Percentiles rank a stretch among this genome's conserved stretches.
phyloP scores from a whole-genome alignment of 192 early-diverging fungal genomes.

The Powellomyces hirtus region DNA sequence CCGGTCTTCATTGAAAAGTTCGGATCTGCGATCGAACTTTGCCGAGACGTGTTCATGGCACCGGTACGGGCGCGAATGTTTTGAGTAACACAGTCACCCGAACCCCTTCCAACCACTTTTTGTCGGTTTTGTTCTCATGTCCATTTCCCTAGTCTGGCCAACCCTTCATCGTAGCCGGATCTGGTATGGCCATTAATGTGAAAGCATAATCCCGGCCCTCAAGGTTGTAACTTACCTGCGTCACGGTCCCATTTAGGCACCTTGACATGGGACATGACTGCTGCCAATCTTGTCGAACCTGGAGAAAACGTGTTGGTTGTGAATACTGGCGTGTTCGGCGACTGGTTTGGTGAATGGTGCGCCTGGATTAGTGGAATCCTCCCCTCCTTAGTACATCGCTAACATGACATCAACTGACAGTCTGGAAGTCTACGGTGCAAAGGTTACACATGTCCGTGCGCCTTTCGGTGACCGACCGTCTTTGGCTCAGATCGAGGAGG shows the following conservation, averaged over 20 bases:
- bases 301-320: constrained; percentile 86
- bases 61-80: constrained; percentile 34
- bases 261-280: constrained; percentile 95
- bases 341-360: constrained; percentile 89
- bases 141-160: constrained; percentile 57
- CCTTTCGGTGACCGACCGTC: constrained; percentile 68
- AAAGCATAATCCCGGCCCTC: background rate
- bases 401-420: constrained; percentile 22
- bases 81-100: background rate
- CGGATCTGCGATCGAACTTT: constrained; percentile 81
- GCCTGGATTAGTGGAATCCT: background rate
- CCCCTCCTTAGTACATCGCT: background rate
- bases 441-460: constrained; percentile 73
- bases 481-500: constrained; percentile 63
- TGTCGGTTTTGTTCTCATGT: background rate
- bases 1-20: constrained; percentile 85
- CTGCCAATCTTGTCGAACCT: constrained; percentile 85
- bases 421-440: constrained; percentile 84
- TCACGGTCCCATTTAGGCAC: no score
- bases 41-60: constrained; percentile 76
- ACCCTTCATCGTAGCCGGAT: constrained; percentile 92
- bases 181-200: constrained; percentile 59
- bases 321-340: constrained; percentile 95
- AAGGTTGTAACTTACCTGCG: background rate
- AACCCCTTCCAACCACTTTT: background rate